phyloP scores from a whole-genome alignment of 768 basidiomycete species.

The Boletus barrowsii region DNA sequence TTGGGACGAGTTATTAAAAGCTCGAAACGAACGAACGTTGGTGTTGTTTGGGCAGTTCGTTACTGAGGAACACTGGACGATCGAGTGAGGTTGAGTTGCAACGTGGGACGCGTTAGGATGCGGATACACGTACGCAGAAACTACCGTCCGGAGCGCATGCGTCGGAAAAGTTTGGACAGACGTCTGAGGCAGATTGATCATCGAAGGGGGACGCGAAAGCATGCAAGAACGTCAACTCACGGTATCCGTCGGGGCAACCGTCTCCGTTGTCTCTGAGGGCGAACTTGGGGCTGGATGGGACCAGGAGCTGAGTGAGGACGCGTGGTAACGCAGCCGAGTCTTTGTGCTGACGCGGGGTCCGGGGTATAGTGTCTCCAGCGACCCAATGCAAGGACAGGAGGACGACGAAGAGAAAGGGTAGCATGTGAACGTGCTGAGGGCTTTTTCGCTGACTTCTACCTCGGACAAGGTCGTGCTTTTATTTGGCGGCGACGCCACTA shows the following conservation, averaged over 20 bases:
- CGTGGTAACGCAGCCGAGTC: neutral
- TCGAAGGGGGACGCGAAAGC: neutral
- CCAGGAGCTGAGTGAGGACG: conserved; percentile 13
- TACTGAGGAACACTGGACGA: conserved; percentile 9
- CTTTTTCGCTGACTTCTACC: neutral
- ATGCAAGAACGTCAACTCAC: conserved; percentile 3
- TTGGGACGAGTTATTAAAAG: neutral
- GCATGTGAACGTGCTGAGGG: conserved; percentile 3
- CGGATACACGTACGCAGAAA: conserved; percentile 16
- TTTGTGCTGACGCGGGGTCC: neutral
- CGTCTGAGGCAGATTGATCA: conserved; percentile 3
- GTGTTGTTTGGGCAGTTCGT: conserved; percentile 13
- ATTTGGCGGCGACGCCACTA: neutral
- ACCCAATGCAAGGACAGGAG: conserved; percentile 10
- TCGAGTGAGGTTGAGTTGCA: neutral
- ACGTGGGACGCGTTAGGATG: too few relatives aligned
- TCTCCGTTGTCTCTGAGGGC: neutral
- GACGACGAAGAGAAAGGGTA: conserved; percentile 6
- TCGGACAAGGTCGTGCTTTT: neutral
- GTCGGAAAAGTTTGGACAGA: conserved; percentile 18
- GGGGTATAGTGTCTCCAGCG: neutral
- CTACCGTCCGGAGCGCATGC: conserved; percentile 16
- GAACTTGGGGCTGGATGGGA: conserved; percentile 5
- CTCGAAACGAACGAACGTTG: conserved; percentile 9
- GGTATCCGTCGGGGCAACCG: conserved; percentile 11